Percentiles rank a stretch among this genome's conserved stretches.
These are phyloP conservation scores for Carallia pectinifolia DNA, from an alignment of 345 rosid species.

Conservation along the genomic window DNA sequence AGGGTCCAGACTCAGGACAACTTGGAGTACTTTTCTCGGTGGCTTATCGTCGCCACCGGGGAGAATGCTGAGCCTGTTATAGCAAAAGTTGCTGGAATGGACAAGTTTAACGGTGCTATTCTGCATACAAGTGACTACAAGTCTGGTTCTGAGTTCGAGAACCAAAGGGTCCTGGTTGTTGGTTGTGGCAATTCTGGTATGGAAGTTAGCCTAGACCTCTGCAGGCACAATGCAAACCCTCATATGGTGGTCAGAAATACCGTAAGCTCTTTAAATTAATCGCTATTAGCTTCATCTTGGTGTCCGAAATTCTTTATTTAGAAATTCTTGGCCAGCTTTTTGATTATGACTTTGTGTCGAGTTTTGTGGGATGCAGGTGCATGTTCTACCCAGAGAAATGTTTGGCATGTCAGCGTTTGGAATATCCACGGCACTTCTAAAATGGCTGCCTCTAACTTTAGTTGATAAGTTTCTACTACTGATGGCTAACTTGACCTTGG, in stretches of 20 bases:
- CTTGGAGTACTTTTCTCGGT: constrained; percentile 42
- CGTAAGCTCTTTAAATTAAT: constrained; percentile 23
- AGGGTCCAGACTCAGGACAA: constrained; percentile 52
- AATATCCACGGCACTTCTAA: constrained; percentile 68
- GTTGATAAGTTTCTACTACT: constrained; percentile 64
- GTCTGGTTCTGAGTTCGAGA: constrained; percentile 48
- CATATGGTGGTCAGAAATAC: constrained; percentile 59
- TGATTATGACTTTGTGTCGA: background rate
- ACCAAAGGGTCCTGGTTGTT: constrained; percentile 53
- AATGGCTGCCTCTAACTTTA: constrained; percentile 66
- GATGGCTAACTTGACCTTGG: constrained; percentile 47
- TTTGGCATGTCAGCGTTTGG: constrained; percentile 80
- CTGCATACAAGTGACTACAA: constrained; percentile 61
- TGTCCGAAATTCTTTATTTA: no score
- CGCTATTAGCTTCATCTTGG: no score
- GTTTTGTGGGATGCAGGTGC: constrained; percentile 44
- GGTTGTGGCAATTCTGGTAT: constrained; percentile 91
- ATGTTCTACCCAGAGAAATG: constrained; percentile 82
- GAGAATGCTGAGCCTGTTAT: constrained; percentile 66
- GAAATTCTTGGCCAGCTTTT: background rate
- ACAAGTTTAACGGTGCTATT: constrained; percentile 43
- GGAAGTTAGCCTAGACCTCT: constrained; percentile 62
- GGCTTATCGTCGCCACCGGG: constrained; percentile 74
- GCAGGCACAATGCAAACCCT: constrained; percentile 52
- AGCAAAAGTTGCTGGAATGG: constrained; percentile 48